Evolutionary conservation across 345 rosid genomes (phyloP).

Genomic region (Atalantia buxifolia): DNA sequence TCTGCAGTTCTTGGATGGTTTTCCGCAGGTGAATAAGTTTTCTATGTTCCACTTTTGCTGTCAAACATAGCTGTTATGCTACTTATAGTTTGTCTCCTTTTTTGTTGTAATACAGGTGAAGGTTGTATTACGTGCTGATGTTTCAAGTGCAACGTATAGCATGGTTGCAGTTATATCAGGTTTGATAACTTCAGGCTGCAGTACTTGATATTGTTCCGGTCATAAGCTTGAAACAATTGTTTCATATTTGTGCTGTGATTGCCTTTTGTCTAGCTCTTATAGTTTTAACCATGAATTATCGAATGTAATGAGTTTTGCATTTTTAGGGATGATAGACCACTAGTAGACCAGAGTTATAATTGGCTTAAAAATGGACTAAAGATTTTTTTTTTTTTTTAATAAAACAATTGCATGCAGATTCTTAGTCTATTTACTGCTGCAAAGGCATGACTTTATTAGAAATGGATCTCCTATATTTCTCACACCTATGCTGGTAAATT

Average conservation of each 20-base stretch:
- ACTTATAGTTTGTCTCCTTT: neutral
- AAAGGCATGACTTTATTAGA: neutral
- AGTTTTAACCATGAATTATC: neutral
- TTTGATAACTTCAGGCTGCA: slow-evolving; percentile 19
- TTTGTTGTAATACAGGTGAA: slow-evolving; percentile 50
- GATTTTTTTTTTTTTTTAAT: neutral
- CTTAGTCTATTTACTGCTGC: neutral
- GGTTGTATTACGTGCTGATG: slow-evolving; percentile 93
- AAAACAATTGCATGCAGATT: neutral
- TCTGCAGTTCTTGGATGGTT: slow-evolving; percentile 86
- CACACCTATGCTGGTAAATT: neutral
- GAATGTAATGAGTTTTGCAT: neutral
- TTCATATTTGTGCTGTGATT: neutral
- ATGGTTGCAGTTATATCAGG: slow-evolving; percentile 97
- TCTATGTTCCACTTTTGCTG: neutral
- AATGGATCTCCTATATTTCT: neutral
- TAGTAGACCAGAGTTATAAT: neutral
- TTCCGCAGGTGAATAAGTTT: slow-evolving; percentile 65
- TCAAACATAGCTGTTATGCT: neutral
- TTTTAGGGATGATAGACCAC: neutral
- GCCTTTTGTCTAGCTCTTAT: neutral
- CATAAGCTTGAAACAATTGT: neutral
- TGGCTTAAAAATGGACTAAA: neutral
- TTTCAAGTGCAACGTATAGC: slow-evolving; percentile 55
- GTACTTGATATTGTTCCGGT: neutral